Evolutionary conservation across 306 rosid genomes (phyloP).

Genomic region (Ormosia semicastrata): DNA sequence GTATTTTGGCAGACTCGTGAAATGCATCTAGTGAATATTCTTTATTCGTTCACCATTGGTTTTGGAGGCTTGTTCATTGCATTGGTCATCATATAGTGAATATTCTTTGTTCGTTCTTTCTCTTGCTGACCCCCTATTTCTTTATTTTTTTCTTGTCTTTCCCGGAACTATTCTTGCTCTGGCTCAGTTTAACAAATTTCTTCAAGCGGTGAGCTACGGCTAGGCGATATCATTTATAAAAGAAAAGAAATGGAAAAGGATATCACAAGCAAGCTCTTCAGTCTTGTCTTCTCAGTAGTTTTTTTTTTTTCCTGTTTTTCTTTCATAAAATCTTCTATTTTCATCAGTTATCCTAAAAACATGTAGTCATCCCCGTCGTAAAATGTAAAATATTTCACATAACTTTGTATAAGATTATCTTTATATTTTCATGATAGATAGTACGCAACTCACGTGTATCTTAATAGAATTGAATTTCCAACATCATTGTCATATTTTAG

Average conservation of each 20-base stretch:
- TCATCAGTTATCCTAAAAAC: too few species aligned
- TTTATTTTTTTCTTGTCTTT: not conserved
- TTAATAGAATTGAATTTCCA: too few species aligned
- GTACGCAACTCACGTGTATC: too few species aligned
- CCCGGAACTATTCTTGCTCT: not conserved
- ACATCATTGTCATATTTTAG: too few species aligned
- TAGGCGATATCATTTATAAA: not conserved
- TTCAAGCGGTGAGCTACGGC: not conserved
- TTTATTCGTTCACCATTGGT: slow-evolving; percentile 10
- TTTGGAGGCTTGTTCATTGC: not conserved
- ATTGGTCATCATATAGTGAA: not conserved
- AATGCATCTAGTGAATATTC: slow-evolving; percentile 18
- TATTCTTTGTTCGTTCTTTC: not conserved
- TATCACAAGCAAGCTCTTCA: too few species aligned
- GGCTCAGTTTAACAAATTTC: not conserved
- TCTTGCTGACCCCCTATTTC: not conserved
- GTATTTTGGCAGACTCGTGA: slow-evolving; percentile 9
- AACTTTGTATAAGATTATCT: too few species aligned
- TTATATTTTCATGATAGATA: too few species aligned
- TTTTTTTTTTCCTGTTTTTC: too few species aligned
- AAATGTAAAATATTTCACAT: too few species aligned
- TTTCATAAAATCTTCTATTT: too few species aligned
- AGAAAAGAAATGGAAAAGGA: not conserved
- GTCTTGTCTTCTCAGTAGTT: too few species aligned
- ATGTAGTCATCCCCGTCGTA: too few species aligned